Evolutionary conservation across 2,329 filamentous ascomycete genomes (phyloP).

Genomic region (Reticulascus tulasneorum): DNA sequence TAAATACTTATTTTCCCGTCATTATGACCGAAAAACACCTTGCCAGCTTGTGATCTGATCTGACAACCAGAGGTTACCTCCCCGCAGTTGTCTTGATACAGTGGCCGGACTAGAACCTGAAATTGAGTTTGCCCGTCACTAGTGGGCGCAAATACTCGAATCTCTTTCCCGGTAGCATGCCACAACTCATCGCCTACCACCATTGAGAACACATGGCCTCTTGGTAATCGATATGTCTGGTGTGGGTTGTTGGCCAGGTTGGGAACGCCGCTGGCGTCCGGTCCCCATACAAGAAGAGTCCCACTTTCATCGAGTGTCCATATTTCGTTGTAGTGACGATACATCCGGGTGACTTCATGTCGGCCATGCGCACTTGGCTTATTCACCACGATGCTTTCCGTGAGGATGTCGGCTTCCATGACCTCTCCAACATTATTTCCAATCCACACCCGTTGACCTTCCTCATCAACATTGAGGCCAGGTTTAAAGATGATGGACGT

Average conservation of each 20-base stretch:
- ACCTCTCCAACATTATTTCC: constrained; percentile 86
- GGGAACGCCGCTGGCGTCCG: constrained; percentile 67
- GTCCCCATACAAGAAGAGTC: constrained; percentile 80
- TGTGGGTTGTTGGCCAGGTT: constrained; percentile 68
- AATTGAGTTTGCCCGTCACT: constrained; percentile 65
- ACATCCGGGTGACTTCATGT: constrained; percentile 77
- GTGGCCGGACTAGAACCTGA: constrained; percentile 67
- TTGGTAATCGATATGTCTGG: constrained; percentile 72
- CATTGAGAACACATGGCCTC: constrained; percentile 83
- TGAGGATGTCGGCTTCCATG: constrained; percentile 78
- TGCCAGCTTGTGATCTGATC: constrained; percentile 69
- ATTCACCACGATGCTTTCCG: constrained; percentile 64
- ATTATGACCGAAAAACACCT: constrained; percentile 84
- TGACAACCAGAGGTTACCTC: constrained; percentile 83
- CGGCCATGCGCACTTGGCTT: constrained; percentile 72
- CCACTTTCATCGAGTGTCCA: constrained; percentile 94
- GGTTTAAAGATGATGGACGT: constrained; percentile 85
- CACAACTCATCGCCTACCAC: constrained; percentile 82
- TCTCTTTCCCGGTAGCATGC: constrained; percentile 82
- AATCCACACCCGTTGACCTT: constrained; percentile 81
- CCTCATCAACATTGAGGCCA: constrained; percentile 68
- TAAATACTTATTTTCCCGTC: constrained; percentile 97
- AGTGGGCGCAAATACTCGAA: constrained; percentile 77
- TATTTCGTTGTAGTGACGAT: constrained; percentile 80
- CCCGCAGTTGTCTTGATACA: constrained; percentile 69